These are phyloP conservation scores for Russula emetica DNA, from an alignment of 768 basidiomycete genomes.

Conservation along the genomic window DNA sequence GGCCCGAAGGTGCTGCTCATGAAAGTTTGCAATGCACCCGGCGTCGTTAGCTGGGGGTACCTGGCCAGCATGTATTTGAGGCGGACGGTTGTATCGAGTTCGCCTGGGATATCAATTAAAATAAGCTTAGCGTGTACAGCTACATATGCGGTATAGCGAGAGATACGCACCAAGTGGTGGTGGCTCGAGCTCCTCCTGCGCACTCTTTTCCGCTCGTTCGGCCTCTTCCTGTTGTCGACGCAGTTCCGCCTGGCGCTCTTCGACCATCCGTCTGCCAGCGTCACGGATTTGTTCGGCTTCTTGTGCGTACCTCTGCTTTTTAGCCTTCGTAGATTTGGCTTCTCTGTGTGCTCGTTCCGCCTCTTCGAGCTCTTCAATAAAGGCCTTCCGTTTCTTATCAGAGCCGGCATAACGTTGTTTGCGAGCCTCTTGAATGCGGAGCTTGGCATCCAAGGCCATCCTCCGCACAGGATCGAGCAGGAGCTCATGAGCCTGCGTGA, in stretches of 20 bases:
- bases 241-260: constrained; percentile 58
- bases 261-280: constrained; percentile 61
- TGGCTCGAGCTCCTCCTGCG: constrained; percentile 43
- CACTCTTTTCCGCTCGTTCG: constrained; percentile 34
- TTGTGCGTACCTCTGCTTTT: constrained; percentile 49
- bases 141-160: too few relatives aligned
- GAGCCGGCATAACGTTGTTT: constrained; percentile 65
- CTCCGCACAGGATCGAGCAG: constrained; percentile 76
- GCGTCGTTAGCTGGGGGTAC: constrained; percentile 53
- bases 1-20: constrained; percentile 55
- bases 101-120: constrained; percentile 36
- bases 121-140: too few relatives aligned
- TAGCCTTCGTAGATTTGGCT: constrained; percentile 55
- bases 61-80: constrained; percentile 61
- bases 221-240: constrained; percentile 43
- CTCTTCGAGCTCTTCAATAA: constrained; percentile 73
- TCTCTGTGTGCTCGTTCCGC: constrained; percentile 76
- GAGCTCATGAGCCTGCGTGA: constrained; percentile 76
- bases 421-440: constrained; percentile 65
- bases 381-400: constrained; percentile 66
- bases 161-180: constrained; percentile 47
- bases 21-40: constrained; percentile 46
- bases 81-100: constrained; percentile 70
- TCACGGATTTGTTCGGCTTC: constrained; percentile 74
- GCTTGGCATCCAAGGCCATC: constrained; percentile 73